Evolutionary conservation across 2,329 filamentous ascomycete genomes (phyloP).

Genomic region (Biscogniauxia mediterranea): DNA sequence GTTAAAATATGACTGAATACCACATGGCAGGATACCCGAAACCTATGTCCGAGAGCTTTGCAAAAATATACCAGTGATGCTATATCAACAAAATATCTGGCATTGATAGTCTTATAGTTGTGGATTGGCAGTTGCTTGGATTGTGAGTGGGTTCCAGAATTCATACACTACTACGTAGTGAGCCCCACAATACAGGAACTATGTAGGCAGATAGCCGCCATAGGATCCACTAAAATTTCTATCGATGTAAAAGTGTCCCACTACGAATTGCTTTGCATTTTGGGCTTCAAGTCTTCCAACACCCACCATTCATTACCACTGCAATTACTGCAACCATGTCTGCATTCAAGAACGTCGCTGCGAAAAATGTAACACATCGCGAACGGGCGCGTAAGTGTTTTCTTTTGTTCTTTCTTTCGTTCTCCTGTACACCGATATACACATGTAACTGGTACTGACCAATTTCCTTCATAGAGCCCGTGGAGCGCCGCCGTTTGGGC

Average conservation of each 20-base stretch:
- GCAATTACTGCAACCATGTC: background rate
- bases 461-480: background rate
- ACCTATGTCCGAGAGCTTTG: too few relatives aligned
- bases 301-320: background rate
- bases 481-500: constrained; percentile 78
- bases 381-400: background rate
- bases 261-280: background rate
- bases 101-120: too few relatives aligned
- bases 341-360: background rate
- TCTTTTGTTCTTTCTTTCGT: background rate
- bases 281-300: background rate
- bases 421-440: too few relatives aligned
- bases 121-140: too few relatives aligned
- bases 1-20: too few relatives aligned
- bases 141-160: too few relatives aligned
- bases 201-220: too few relatives aligned
- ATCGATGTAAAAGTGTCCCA: background rate
- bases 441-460: background rate
- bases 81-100: too few relatives aligned
- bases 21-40: too few relatives aligned
- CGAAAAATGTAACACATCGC: background rate
- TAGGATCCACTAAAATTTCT: background rate
- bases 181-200: too few relatives aligned
- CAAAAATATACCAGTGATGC: too few relatives aligned
- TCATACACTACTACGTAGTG: too few relatives aligned